These are phyloP conservation scores for Diospyros kaki DNA, from an alignment of 148 eudicot genomes.

Conservation along the genomic window DNA sequence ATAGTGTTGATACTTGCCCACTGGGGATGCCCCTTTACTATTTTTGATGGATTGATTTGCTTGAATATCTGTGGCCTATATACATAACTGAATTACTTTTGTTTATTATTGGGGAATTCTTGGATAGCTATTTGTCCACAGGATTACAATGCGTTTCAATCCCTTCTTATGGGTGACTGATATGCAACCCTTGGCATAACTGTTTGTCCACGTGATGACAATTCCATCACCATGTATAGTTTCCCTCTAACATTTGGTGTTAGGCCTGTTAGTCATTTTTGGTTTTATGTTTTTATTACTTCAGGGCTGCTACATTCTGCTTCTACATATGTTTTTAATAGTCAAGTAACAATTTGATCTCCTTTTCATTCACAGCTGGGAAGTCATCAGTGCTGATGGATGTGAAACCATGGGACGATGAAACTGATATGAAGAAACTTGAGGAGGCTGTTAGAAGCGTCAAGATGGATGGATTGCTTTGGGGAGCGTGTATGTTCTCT, in stretches of 20 bases:
- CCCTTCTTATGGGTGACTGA: too few relatives aligned
- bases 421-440: constrained; percentile 90
- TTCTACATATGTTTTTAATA: not conserved
- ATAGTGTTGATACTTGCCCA: too few relatives aligned
- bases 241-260: not conserved
- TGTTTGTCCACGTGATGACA: too few relatives aligned
- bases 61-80: not conserved
- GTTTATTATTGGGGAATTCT: not conserved
- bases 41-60: not conserved
- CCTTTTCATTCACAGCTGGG: constrained; percentile 48
- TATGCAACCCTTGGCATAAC: too few relatives aligned
- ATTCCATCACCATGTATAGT: not conserved
- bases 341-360: not conserved
- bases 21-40: too few relatives aligned
- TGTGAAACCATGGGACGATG: constrained; percentile 97
- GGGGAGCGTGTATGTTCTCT: constrained; percentile 87
- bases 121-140: not conserved
- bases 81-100: not conserved
- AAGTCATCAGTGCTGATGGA: constrained; percentile 83
- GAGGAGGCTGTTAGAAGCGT: constrained; percentile 92
- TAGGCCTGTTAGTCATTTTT: not conserved
- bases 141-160: not conserved
- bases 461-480: constrained; percentile 69
- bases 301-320: not conserved
- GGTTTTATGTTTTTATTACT: not conserved